Percentiles rank a stretch among this genome's conserved stretches.
Conservation (phyloP, 495 filamentous ascomycete species). For the Cairneyella variabilis region DNA sequence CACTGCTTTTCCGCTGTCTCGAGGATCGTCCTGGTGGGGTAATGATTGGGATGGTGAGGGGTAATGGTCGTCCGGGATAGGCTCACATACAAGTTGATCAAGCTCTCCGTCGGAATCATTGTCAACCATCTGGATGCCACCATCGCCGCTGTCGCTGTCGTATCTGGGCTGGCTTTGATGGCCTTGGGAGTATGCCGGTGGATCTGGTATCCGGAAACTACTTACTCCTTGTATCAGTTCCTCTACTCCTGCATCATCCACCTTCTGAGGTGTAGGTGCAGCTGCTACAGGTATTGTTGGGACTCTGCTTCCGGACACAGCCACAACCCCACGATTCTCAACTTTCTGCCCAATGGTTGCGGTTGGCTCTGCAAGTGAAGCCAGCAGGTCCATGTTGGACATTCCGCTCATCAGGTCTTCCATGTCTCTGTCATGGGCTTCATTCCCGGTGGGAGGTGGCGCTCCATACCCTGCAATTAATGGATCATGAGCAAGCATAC, state of each 20-base stretch:
- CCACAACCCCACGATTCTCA: too few relatives aligned
- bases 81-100: neutral
- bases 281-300: neutral
- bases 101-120: slow-evolving; percentile 40
- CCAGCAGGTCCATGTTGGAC: neutral
- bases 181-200: too few relatives aligned
- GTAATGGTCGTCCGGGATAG: slow-evolving; percentile 19
- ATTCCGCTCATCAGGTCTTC: neutral
- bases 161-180: too few relatives aligned
- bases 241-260: too few relatives aligned
- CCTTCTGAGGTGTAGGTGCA: neutral
- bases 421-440: neutral
- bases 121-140: slow-evolving; percentile 48
- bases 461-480: too few relatives aligned
- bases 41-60: too few relatives aligned
- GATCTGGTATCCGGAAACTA: too few relatives aligned
- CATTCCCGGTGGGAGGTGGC: neutral
- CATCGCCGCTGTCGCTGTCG: slow-evolving; percentile 33
- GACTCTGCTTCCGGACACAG: too few relatives aligned
- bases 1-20: neutral
- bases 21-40: neutral
- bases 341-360: too few relatives aligned
- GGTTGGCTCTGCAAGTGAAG: neutral
- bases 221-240: too few relatives aligned
- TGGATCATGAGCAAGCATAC: too few relatives aligned